phyloP scores from a whole-genome alignment of 495 filamentous ascomycete genomes.

The Penicillium desertorum region DNA sequence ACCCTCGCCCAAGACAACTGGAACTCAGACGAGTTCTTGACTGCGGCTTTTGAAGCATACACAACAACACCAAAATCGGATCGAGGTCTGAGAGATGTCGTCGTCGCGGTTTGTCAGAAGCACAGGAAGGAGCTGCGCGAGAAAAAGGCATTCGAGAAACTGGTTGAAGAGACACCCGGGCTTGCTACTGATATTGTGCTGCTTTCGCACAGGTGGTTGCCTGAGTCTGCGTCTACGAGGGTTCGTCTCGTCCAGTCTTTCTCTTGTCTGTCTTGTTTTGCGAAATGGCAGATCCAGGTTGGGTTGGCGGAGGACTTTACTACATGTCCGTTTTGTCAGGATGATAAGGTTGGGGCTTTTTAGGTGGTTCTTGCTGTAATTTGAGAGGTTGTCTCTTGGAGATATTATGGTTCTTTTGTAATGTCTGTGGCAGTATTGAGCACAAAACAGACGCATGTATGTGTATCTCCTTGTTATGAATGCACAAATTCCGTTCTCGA shows the following conservation, averaged over 20 bases:
- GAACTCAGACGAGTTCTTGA: conserved; percentile 29
- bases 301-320: background rate
- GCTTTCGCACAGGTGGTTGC: background rate
- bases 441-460: background rate
- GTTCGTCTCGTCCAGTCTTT: background rate
- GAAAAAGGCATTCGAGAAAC: conserved; percentile 15
- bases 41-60: conserved; percentile 35
- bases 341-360: background rate
- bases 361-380: background rate
- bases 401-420: conserved; percentile 8
- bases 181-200: conserved; percentile 24
- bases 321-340: conserved; percentile 2
- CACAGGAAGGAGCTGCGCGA: conserved; percentile 14
- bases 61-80: conserved; percentile 27
- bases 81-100: conserved; percentile 33
- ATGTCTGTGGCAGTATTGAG: background rate
- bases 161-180: conserved; percentile 10
- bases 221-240: background rate
- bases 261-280: background rate
- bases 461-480: background rate
- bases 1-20: conserved; percentile 18
- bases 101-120: conserved; percentile 21
- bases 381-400: background rate
- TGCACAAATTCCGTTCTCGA: background rate
- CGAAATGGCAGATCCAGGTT: conserved; percentile 3